Base-by-base conservation (phyloP, 2,329 filamentous ascomycete species). In the Phialocephala sp. region DNA sequence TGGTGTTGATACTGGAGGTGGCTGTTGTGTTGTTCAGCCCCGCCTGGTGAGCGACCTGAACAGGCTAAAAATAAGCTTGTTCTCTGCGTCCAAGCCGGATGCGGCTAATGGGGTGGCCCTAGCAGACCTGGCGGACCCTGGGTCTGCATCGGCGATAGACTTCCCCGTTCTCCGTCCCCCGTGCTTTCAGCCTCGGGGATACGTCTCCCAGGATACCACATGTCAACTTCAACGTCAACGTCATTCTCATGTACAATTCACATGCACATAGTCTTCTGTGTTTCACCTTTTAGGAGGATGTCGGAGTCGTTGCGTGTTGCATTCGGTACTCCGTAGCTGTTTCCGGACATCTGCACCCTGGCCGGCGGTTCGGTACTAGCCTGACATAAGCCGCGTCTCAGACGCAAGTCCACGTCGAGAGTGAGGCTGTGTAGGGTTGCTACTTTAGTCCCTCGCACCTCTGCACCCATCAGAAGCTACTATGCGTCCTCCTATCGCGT, bases 1-100 rank as follows among this genome's bases (percentile, higher is more conserved):
- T 41, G 45, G 6, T 11, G 20, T 20, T 50, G 45, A 50, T 50
- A n/a, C n/a, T 50, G 45, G 45, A 22, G 8, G 43, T 20, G n/a
- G n/a, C 22, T 50, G n/a, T 11, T 24, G n/a, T 22, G n/a, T 20
- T 20, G n/a, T 50, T 22, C 45, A 50, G n/a, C n/a, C 18, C n/a
- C 2, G 9, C 11, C 22, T n/a, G n/a, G n/a, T n/a, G n/a, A n/a
- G n/a, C n/a, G n/a, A n/a, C 45, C 45, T 50, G 18, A n/a, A 3
- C 45, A 50, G 45, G 18, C 45, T 50, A 50, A 50, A 50, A 22
- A 50, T 50, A 50, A 50, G 45, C 45, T 50, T 50, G n/a, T 20
- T 50, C 22, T 50, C 9, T n/a, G 43, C 18, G 45, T 1, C 20
- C 45, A 24, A 2, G 12, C 6, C n/a, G 6, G 27, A 32, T 32